phyloP scores from a whole-genome alignment of 1,284 basidiomycete genomes.

The Porphyrellus sp. region DNA sequence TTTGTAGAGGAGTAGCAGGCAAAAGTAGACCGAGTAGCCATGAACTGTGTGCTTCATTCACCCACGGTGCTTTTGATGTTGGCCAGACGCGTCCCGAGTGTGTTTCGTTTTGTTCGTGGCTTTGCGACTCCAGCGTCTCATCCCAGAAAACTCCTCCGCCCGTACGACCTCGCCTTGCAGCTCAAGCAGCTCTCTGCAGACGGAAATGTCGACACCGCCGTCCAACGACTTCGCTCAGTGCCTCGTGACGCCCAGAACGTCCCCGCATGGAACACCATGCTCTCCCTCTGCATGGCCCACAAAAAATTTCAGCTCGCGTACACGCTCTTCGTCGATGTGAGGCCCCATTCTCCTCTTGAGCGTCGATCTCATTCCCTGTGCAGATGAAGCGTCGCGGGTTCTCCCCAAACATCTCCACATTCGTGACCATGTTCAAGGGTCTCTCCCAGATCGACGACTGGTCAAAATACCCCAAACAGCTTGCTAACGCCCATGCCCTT shows the following conservation, averaged over 20 bases:
- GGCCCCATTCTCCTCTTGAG: slow-evolving; percentile 26
- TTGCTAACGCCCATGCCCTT: slow-evolving; percentile 54
- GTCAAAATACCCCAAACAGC: slow-evolving; percentile 52
- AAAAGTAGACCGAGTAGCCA: not conserved
- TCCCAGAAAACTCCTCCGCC: slow-evolving; percentile 43
- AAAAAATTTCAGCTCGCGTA: slow-evolving; percentile 56
- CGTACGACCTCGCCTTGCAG: slow-evolving; percentile 55
- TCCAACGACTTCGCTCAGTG: slow-evolving; percentile 56
- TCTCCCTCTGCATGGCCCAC: slow-evolving; percentile 55
- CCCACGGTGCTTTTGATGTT: slow-evolving; percentile 24
- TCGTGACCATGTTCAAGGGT: slow-evolving; percentile 60
- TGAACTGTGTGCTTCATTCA: not conserved
- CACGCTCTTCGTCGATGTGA: slow-evolving; percentile 62
- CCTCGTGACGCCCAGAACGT: slow-evolving; percentile 69
- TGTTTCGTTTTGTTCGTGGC: slow-evolving; percentile 8
- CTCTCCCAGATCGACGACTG: slow-evolving; percentile 58
- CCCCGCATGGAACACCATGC: slow-evolving; percentile 71
- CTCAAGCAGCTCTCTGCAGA: slow-evolving; percentile 53
- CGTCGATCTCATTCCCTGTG: slow-evolving; percentile 2
- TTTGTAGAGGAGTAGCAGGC: not conserved
- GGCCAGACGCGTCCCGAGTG: slow-evolving; percentile 7
- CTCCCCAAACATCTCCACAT: slow-evolving; percentile 62
- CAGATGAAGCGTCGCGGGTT: slow-evolving; percentile 82
- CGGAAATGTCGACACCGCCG: slow-evolving; percentile 56
- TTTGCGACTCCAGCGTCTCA: slow-evolving; percentile 7